A percentile compares a stretch with the other conserved stretches of the same genome.
phyloP scores from a whole-genome alignment of 2,329 filamentous ascomycete species.

The Aspergillus alliaceus region DNA sequence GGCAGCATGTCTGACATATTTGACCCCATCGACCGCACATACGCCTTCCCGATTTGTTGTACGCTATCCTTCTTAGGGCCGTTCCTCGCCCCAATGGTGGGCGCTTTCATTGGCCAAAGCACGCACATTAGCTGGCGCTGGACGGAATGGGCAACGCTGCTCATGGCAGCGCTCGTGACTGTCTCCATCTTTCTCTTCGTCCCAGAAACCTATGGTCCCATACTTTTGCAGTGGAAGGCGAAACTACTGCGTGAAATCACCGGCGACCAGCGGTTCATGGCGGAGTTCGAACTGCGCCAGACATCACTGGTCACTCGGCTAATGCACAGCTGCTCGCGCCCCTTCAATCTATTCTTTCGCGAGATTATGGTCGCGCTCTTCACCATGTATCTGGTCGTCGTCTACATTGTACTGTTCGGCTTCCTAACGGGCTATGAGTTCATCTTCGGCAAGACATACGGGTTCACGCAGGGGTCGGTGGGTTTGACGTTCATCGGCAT shows the following conservation, averaged over 20 bases:
- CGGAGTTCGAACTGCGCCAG: slow-evolving; percentile 47
- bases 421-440: slow-evolving; percentile 49
- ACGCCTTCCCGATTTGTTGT: slow-evolving; percentile 52
- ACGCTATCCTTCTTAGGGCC: slow-evolving; percentile 43
- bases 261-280: slow-evolving; percentile 48
- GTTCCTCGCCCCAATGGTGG: slow-evolving; percentile 43
- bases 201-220: slow-evolving; percentile 53
- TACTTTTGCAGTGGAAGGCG: slow-evolving; percentile 49
- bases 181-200: slow-evolving; percentile 43
- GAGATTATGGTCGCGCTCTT: slow-evolving; percentile 37
- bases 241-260: slow-evolving; percentile 41
- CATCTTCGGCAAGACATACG: slow-evolving; percentile 52
- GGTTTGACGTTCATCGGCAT: slow-evolving; percentile 52
- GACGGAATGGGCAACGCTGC: slow-evolving; percentile 47
- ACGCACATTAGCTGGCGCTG: slow-evolving; percentile 47
- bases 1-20: slow-evolving; percentile 49
- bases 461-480: slow-evolving; percentile 45
- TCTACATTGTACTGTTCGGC: slow-evolving; percentile 34
- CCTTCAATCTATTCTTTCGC: slow-evolving; percentile 49
- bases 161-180: slow-evolving; percentile 37
- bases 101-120: slow-evolving; percentile 45
- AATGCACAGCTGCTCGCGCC: slow-evolving; percentile 47
- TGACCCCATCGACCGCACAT: slow-evolving; percentile 47
- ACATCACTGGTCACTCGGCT: slow-evolving; percentile 41
- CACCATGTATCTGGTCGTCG: slow-evolving; percentile 25